These are phyloP conservation scores for Vigna unguiculata DNA, from an alignment of 306 rosid genomes.

Conservation along the genomic window DNA sequence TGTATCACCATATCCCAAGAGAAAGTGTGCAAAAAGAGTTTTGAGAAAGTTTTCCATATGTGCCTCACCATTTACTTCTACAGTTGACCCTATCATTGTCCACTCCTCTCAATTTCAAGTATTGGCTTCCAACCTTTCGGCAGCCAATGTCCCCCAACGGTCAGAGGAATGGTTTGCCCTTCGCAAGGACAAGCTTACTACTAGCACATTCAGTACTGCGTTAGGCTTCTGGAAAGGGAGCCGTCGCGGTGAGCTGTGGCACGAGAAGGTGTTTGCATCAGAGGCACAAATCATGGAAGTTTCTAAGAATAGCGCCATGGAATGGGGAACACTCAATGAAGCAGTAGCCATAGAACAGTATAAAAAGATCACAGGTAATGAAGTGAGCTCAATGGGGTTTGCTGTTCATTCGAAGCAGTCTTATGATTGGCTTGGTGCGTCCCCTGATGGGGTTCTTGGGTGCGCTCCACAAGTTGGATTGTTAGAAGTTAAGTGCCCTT, in stretches of 20 bases:
- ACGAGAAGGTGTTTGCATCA: conserved; percentile 72
- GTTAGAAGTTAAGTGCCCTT: conserved; percentile 96
- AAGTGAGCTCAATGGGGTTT: conserved; percentile 76
- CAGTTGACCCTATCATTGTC: conserved; percentile 39
- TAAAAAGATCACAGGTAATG: conserved; percentile 75
- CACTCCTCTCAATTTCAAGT: conserved; percentile 53
- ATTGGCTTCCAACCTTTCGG: conserved; percentile 53
- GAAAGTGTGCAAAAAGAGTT: conserved; percentile 35
- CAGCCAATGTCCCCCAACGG: conserved; percentile 70
- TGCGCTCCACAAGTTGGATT: conserved; percentile 72
- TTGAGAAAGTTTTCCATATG: conserved; percentile 52
- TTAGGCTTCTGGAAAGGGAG: conserved; percentile 93
- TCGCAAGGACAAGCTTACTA: conserved; percentile 88
- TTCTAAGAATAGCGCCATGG: conserved; percentile 69
- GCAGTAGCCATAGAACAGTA: conserved; percentile 75
- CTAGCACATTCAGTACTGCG: conserved; percentile 94
- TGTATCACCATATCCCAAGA: conserved; percentile 44
- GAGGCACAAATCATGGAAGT: conserved; percentile 54
- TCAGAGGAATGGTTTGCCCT: conserved; percentile 98
- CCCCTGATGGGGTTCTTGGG: conserved; percentile 90
- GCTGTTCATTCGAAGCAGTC: conserved; percentile 70
- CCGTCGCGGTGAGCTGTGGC: conserved; percentile 85
- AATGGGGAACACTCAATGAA: conserved; percentile 93
- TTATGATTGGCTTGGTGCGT: conserved; percentile 89
- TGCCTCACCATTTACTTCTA: conserved; percentile 37